phyloP scores from a whole-genome alignment of 2,329 filamentous ascomycete genomes.

The Thelonectria discophora region DNA sequence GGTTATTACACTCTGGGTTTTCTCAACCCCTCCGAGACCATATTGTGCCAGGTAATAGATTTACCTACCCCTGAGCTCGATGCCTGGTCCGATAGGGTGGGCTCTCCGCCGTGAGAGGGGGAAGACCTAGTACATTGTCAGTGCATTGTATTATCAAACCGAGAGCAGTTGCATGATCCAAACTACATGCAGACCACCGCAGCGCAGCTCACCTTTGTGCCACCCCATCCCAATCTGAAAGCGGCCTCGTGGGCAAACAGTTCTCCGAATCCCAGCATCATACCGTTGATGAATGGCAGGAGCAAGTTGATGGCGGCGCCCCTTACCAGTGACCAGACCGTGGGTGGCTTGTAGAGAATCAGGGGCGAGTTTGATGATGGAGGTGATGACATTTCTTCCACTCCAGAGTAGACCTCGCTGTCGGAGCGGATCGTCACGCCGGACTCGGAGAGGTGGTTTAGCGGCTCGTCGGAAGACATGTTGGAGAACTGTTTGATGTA shows the following conservation, averaged over 20 bases:
- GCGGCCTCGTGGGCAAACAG: slow-evolving; percentile 96
- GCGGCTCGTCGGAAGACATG: slow-evolving; percentile 63
- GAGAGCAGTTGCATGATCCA: not conserved
- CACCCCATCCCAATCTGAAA: slow-evolving; percentile 90
- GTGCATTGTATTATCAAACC: not conserved
- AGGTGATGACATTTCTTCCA: slow-evolving; percentile 69
- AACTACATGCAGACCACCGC: not conserved
- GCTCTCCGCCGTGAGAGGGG: slow-evolving; percentile 67
- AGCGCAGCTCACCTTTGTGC: slow-evolving; percentile 77
- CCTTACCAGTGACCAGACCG: slow-evolving; percentile 83
- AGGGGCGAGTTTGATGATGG: slow-evolving; percentile 72
- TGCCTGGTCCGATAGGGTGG: slow-evolving; percentile 79
- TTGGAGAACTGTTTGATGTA: slow-evolving; percentile 19
- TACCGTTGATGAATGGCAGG: slow-evolving; percentile 93
- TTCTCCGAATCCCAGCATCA: slow-evolving; percentile 98
- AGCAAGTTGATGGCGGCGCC: slow-evolving; percentile 96
- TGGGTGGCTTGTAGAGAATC: slow-evolving; percentile 89
- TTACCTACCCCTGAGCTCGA: slow-evolving; percentile 78
- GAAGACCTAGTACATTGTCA: slow-evolving; percentile 58
- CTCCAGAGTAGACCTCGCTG: slow-evolving; percentile 81
- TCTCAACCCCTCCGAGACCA: slow-evolving; percentile 41
- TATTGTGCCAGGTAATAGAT: slow-evolving; percentile 67
- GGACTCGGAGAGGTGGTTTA: slow-evolving; percentile 72
- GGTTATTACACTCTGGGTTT: not conserved
- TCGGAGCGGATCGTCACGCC: slow-evolving; percentile 82